Percentiles rank a stretch among this genome's conserved stretches.
Evolutionary conservation across 768 basidiomycete genomes (phyloP).

Genomic region (Tephrocybe rancida): DNA sequence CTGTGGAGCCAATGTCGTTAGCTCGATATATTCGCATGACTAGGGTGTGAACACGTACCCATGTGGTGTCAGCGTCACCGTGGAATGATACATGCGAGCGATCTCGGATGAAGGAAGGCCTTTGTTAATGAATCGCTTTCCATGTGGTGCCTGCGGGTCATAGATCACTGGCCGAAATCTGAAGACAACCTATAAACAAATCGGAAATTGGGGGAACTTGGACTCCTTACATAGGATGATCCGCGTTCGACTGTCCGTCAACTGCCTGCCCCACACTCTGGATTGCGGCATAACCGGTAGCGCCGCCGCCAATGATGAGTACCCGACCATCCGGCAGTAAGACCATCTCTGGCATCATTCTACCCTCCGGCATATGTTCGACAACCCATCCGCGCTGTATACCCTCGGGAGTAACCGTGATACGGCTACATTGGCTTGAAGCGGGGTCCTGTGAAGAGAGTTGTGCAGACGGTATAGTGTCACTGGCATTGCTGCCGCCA

Average conservation of each 20-base stretch:
- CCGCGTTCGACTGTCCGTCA: constrained; percentile 24
- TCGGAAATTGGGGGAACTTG: not conserved
- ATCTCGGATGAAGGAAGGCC: constrained; percentile 44
- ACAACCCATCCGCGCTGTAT: constrained; percentile 47
- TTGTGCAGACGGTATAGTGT: constrained; percentile 26
- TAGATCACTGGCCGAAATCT: constrained; percentile 49
- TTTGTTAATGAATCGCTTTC: constrained; percentile 47
- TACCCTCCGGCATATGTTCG: constrained; percentile 43
- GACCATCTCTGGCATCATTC: constrained; percentile 39
- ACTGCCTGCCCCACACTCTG: constrained; percentile 29
- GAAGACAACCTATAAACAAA: constrained; percentile 6
- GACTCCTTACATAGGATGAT: constrained; percentile 25
- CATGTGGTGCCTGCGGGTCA: constrained; percentile 42
- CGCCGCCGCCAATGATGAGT: constrained; percentile 42
- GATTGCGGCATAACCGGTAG: constrained; percentile 41
- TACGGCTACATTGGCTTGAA: constrained; percentile 42
- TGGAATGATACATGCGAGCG: constrained; percentile 65
- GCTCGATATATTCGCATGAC: too few relatives aligned
- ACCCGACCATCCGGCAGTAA: constrained; percentile 41
- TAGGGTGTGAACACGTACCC: constrained; percentile 38
- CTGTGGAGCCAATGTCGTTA: too few relatives aligned
- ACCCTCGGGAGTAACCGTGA: constrained; percentile 41
- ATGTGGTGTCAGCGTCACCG: constrained; percentile 55
- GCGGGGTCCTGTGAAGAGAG: constrained; percentile 42
- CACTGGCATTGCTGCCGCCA: constrained; percentile 41